Conservation (phyloP, 352 stramenopile genomes). For the Phytophthora crassamura region DNA sequence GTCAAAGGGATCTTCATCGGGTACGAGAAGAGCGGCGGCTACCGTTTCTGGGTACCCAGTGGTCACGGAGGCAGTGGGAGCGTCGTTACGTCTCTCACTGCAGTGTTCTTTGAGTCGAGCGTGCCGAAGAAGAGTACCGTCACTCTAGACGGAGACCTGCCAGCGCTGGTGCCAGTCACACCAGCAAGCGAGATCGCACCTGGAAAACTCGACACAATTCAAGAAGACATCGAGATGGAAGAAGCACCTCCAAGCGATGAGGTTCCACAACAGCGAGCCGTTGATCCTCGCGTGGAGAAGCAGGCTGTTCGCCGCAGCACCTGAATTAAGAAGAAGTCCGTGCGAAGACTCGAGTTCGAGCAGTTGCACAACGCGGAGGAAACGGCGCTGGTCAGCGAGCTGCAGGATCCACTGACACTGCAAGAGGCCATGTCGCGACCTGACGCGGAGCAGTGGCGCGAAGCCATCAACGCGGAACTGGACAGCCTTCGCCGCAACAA, state of each 20-base stretch:
- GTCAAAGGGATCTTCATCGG: constrained; percentile 12
- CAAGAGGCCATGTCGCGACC: constrained; percentile 8
- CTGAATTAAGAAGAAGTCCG: constrained; percentile 8
- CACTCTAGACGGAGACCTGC: too few species aligned
- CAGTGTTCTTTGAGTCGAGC: constrained; percentile 15
- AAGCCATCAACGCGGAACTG: constrained; percentile 20
- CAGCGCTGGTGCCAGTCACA: too few species aligned
- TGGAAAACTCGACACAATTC: too few species aligned
- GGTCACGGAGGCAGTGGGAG: constrained; percentile 9
- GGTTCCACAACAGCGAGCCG: too few species aligned
- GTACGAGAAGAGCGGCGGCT: constrained; percentile 11
- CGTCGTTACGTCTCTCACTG: background rate
- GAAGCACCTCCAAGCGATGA: too few species aligned
- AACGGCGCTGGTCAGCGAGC: background rate
- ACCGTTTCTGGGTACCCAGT: constrained; percentile 14
- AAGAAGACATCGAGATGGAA: too few species aligned
- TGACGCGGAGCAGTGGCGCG: constrained; percentile 12
- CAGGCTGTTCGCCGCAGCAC: constrained; percentile 1
- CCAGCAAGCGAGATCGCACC: too few species aligned
- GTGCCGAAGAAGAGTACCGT: background rate
- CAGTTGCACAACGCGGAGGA: constrained; percentile 8
- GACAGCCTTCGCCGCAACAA: constrained; percentile 23
- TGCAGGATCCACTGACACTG: constrained; percentile 6
- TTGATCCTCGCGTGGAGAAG: background rate
- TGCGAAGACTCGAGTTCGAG: background rate